Evolutionary conservation across 805 yeast species (phyloP).

Genomic region (Myxozyma monticola): DNA sequence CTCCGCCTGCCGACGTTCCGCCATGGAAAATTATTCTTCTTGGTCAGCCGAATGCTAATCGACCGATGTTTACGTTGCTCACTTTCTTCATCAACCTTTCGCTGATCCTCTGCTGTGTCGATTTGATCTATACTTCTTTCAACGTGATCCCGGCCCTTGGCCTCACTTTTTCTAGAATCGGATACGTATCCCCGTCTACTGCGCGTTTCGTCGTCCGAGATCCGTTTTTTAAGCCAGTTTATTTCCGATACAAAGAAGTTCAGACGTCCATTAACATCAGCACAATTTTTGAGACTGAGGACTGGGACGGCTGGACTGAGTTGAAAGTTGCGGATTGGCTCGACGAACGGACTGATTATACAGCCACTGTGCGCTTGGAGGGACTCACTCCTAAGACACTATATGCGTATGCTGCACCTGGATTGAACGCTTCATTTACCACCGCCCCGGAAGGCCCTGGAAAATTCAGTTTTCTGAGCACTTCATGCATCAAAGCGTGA

Average conservation of each 20-base stretch:
- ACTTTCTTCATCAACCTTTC: constrained; percentile 14
- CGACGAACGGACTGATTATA: constrained; percentile 20
- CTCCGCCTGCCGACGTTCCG: neutral
- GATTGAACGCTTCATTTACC: constrained; percentile 25
- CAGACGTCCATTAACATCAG: constrained; percentile 1
- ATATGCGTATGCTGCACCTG: constrained; percentile 17
- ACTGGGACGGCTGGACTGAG: constrained; percentile 3
- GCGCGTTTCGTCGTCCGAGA: constrained; percentile 26
- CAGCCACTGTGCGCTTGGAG: constrained; percentile 8
- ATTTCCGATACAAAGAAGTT: constrained; percentile 12
- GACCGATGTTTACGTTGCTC: constrained; percentile 5
- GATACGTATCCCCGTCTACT: constrained; percentile 23
- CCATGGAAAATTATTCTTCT: constrained; percentile 6
- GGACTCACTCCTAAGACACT: constrained; percentile 22
- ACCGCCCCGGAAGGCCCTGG: constrained; percentile 23
- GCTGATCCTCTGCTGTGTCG: constrained; percentile 9
- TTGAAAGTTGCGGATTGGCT: neutral
- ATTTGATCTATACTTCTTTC: constrained; percentile 22
- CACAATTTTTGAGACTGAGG: neutral
- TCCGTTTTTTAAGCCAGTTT: constrained; percentile 9
- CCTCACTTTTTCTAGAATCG: constrained; percentile 24
- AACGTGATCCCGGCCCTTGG: constrained; percentile 20
- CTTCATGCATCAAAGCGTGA: constrained; percentile 33
- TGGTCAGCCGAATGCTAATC: constrained; percentile 10
- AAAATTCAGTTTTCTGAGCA: constrained; percentile 27